phyloP scores from a whole-genome alignment of 106 monocot species.

The Platanthera guangdongensis region DNA sequence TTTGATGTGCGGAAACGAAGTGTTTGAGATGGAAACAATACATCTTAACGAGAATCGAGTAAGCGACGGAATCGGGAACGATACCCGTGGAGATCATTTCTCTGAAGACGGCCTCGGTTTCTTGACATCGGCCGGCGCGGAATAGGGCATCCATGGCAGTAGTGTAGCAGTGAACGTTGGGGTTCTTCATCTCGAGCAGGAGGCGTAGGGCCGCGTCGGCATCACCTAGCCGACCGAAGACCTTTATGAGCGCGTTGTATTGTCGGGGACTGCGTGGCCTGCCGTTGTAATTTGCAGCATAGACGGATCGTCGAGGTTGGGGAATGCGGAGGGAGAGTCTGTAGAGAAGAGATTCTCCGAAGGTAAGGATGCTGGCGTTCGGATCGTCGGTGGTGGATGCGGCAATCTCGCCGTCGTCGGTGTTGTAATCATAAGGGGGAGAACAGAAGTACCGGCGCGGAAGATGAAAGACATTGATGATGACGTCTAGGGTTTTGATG shows the following conservation, averaged over 20 bases:
- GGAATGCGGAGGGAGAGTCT: slow-evolving; percentile 3
- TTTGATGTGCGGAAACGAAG: slow-evolving; percentile 28
- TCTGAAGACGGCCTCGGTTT: slow-evolving; percentile 22
- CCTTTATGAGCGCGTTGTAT: slow-evolving; percentile 30
- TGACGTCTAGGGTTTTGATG: slow-evolving; percentile 16
- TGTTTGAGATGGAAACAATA: slow-evolving; percentile 15
- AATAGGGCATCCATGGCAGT: slow-evolving; percentile 29
- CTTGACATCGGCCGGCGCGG: slow-evolving; percentile 12
- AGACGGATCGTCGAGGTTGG: neutral
- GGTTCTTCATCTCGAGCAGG: slow-evolving; percentile 18
- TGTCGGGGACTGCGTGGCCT: slow-evolving; percentile 7
- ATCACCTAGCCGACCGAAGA: slow-evolving; percentile 17
- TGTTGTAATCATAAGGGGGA: neutral
- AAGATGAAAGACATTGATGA: slow-evolving; percentile 12
- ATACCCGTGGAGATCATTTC: slow-evolving; percentile 29
- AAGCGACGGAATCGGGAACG: slow-evolving; percentile 22
- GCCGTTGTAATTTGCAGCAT: neutral
- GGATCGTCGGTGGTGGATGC: neutral
- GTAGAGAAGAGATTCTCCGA: neutral
- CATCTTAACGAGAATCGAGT: slow-evolving; percentile 42
- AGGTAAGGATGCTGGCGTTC: neutral
- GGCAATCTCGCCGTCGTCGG: neutral
- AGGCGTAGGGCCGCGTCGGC: slow-evolving; percentile 29
- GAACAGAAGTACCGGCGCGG: neutral
- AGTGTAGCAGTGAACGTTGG: slow-evolving; percentile 28